A percentile compares a stretch with the other conserved stretches of the same genome.
Conservation (phyloP, 192 early-diverging fungal species). For the Rhizophagus sp. region DNA sequence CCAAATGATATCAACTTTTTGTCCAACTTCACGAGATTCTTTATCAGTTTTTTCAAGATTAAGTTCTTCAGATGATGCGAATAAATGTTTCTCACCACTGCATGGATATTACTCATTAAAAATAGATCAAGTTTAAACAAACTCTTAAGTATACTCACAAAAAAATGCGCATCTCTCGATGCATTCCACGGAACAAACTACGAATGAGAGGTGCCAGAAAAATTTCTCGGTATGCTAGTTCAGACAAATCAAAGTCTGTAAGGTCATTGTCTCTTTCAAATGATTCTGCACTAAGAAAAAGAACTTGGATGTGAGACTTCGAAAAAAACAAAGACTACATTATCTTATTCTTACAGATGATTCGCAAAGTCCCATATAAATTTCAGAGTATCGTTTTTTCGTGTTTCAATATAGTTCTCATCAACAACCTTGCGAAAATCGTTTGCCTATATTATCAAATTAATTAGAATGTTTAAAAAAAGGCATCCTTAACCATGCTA, state of each 20-base stretch:
- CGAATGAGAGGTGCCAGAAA: conserved; percentile 3
- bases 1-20: conserved; percentile 13
- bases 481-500: background rate
- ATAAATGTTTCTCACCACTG: conserved; percentile 6
- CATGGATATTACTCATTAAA: conserved; percentile 12
- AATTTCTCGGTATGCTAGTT: conserved; percentile 15
- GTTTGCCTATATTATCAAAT: background rate
- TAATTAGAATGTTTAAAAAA: background rate
- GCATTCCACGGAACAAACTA: conserved; percentile 17
- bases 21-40: background rate
- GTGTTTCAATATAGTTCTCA: conserved; percentile 13
- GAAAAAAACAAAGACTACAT: background rate
- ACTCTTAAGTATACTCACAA: background rate
- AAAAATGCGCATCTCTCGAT: background rate
- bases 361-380: conserved; percentile 17
- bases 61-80: conserved; percentile 13
- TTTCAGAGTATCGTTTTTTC: conserved; percentile 12
- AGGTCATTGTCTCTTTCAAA: conserved; percentile 11
- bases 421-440: background rate
- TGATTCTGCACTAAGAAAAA: conserved; percentile 7
- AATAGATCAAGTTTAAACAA: background rate
- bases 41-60: background rate
- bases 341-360: conserved; percentile 17
- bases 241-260: conserved; percentile 13
- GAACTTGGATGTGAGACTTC: conserved; percentile 14